Percentiles rank a stretch among this genome's conserved stretches.
Evolutionary conservation across 1,139 yeast species (phyloP).

Genomic region (Pichia sp.): DNA sequence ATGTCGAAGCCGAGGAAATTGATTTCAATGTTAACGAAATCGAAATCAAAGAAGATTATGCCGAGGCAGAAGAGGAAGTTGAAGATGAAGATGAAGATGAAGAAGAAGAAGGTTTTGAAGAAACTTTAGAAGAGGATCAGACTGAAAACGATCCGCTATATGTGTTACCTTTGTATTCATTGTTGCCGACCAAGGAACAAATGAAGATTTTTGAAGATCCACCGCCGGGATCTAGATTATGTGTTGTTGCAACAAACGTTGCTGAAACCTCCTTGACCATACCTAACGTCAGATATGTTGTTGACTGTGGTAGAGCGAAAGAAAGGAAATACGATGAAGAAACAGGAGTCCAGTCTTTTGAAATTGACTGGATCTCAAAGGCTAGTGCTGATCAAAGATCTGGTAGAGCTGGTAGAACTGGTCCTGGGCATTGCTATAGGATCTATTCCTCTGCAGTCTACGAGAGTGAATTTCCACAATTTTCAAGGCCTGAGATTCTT

Average conservation of each 20-base stretch:
- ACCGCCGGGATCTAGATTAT: constrained; percentile 78
- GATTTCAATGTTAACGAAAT: constrained; percentile 52
- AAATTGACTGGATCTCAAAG: constrained; percentile 87
- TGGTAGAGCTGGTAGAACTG: constrained; percentile 99
- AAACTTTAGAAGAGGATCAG: constrained; percentile 68
- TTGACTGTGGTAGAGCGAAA: constrained; percentile 91
- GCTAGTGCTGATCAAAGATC: constrained; percentile 95
- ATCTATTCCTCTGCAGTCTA: constrained; percentile 92
- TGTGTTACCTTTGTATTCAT: constrained; percentile 87
- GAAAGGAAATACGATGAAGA: constrained; percentile 79
- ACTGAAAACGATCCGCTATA: constrained; percentile 76
- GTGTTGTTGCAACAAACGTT: constrained; percentile 94
- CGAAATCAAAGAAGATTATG: constrained; percentile 31
- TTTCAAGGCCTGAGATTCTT: constrained; percentile 82
- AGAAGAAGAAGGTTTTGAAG: constrained; percentile 92
- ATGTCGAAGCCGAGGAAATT: constrained; percentile 80
- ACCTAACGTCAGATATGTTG: constrained; percentile 92
- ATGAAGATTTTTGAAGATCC: constrained; percentile 87
- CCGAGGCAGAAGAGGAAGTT: constrained; percentile 14
- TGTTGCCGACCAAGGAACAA: constrained; percentile 89
- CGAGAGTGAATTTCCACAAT: constrained; percentile 79
- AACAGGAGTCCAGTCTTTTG: constrained; percentile 90
- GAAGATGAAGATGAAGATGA: constrained; percentile 36
- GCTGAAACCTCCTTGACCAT: constrained; percentile 97
- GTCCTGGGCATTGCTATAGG: constrained; percentile 97